These are phyloP conservation scores for Adansonia digitata DNA, from an alignment of 345 rosid species.

Conservation along the genomic window DNA sequence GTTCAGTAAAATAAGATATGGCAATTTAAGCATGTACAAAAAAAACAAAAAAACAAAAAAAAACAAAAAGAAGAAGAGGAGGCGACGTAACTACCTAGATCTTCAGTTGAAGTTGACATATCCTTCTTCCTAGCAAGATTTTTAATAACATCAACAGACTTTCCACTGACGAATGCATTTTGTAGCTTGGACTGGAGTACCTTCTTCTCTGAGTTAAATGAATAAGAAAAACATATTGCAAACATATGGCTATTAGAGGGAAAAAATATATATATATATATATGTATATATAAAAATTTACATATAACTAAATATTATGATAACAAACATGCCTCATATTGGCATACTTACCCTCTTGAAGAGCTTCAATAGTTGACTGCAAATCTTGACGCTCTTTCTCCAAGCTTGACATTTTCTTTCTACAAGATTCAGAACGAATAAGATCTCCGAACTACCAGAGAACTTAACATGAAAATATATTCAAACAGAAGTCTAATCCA, in stretches of 20 bases:
- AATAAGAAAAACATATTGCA: conserved; percentile 11
- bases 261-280: too few species aligned
- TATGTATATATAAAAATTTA: not conserved
- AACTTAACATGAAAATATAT: not conserved
- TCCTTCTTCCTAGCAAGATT: conserved; percentile 44
- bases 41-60: conserved; percentile 2
- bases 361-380: conserved; percentile 75
- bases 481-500: conserved; percentile 6
- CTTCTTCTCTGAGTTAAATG: conserved; percentile 72
- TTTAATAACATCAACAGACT: conserved; percentile 38
- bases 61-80: conserved; percentile 7
- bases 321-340: not conserved
- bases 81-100: conserved; percentile 53
- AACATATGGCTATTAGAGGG: not conserved
- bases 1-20: not conserved
- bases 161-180: conserved; percentile 60
- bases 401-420: conserved; percentile 77
- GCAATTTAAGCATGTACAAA: not conserved
- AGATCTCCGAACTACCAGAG: not conserved
- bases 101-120: conserved; percentile 79
- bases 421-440: conserved; percentile 26
- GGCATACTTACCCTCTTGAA: conserved; percentile 71
- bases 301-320: not conserved
- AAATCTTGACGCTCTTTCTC: conserved; percentile 92
- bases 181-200: conserved; percentile 75